Percentiles rank a stretch among this genome's conserved stretches.
Evolutionary conservation across 2,329 filamentous ascomycete genomes (phyloP).

Genomic region (Immersiporthe knoxdaviesiana): DNA sequence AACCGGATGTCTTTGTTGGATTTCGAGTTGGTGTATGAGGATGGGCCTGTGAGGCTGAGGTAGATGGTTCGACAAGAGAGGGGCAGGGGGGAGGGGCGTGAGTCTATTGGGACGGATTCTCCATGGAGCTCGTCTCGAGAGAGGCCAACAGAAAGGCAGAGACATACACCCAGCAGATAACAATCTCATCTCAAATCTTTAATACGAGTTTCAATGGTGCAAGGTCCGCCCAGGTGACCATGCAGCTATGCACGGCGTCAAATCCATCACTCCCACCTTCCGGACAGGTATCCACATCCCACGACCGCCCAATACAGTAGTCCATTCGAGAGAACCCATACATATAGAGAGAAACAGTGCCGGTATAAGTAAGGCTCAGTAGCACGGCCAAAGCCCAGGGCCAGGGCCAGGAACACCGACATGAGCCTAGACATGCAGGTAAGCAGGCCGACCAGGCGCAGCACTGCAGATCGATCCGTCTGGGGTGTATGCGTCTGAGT

Average conservation of each 20-base stretch:
- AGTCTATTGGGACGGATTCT: background rate
- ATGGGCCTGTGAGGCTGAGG: background rate
- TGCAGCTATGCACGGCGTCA: background rate
- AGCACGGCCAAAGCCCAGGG: too few species aligned
- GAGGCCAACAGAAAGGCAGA: background rate
- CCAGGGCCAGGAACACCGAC: background rate
- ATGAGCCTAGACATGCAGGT: background rate
- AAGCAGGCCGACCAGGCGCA: background rate
- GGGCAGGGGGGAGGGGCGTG: background rate
- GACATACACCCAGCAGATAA: background rate
- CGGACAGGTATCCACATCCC: background rate
- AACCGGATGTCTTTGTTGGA: too few species aligned
- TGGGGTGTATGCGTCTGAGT: background rate
- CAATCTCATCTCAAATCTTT: conserved; percentile 3
- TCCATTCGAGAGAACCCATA: background rate
- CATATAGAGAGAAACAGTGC: background rate
- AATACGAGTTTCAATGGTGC: background rate
- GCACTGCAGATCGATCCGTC: background rate
- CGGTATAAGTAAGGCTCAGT: background rate
- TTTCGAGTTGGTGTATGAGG: background rate
- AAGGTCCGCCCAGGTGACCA: background rate
- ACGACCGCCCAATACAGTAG: background rate
- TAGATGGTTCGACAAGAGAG: background rate
- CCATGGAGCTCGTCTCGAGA: background rate
- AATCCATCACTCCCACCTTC: background rate